Evolutionary conservation across 129 eudicot species (phyloP), one percentile per base, ranked within the genome.

Genomic region (Erigeron canadensis): DNA sequence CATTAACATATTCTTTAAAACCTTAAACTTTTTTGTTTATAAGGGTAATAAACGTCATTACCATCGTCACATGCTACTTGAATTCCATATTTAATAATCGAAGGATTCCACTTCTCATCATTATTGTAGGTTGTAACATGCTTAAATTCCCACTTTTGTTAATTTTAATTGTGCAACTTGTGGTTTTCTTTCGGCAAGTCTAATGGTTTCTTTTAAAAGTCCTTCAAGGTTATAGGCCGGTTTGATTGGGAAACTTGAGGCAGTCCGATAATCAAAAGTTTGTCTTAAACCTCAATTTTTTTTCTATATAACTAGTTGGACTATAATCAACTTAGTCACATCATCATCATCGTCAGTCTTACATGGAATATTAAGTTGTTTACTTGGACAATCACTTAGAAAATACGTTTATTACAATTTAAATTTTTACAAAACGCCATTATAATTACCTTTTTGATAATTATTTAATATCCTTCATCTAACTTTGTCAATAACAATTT

Each of bases 61-160:
- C 68, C 74, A 56, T 75, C 69, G 62, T 75, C 80, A 75, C 74
- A 67, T 55, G 73, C 74, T 44, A 75, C 80, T 75, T 66, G 8
- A 44, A 45, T 66, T 19, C 23, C 18, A 47, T 21, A 28, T 22
- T 65, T 66, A 65, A 75, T 75, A 10, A 65, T 23, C 40, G 28
- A 11, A 67, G 28, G 60, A 75, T 75, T 75, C 74, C 74, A 67
- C 74, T 75, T 65, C 38, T 67, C 67, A 75, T 67, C 58, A 75
- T 75, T 66, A 57, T 44, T 59, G 74, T 75, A 75, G 67, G 45
- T 44, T 59, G 74, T 75, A 75, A 75, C 74, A 67, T 67, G 80
- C 61, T 55, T 4, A 16, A 56, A 42, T 56, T 75, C 74, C 60
- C 60, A 67, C 80, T 75, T 67, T 55, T 56, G 48, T 46, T 48